phyloP scores from a whole-genome alignment of 768 basidiomycete species.

The Punctularia strigosozonata region DNA sequence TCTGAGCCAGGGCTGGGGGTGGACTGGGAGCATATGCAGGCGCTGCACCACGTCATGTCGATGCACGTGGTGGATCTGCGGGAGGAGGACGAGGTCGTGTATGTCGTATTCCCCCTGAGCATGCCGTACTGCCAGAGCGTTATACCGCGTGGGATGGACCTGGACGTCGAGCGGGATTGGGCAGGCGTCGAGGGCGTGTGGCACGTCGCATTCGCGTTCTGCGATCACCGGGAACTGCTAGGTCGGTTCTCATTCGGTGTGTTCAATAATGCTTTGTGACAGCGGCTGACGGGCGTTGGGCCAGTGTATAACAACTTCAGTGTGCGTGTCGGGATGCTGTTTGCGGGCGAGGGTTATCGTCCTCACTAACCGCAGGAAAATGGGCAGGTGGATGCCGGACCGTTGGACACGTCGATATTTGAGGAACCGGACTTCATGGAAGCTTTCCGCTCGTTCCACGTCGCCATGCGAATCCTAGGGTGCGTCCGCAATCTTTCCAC shows the following conservation, averaged over 20 bases:
- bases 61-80: conserved; percentile 36
- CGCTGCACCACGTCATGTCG: conserved; percentile 42
- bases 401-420: conserved; percentile 35
- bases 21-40: conserved; percentile 50
- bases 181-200: conserved; percentile 48
- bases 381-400: conserved; percentile 17
- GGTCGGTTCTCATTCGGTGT: conserved; percentile 26
- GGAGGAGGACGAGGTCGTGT: conserved; percentile 15
- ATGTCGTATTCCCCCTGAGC: conserved; percentile 32
- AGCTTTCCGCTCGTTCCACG: conserved; percentile 34
- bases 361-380: conserved; percentile 1
- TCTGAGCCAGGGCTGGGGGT: conserved; percentile 44
- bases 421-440: conserved; percentile 39
- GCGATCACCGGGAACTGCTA: conserved; percentile 55
- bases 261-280: neutral
- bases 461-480: conserved; percentile 31
- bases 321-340: conserved; percentile 7
- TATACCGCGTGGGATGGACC: conserved; percentile 25
- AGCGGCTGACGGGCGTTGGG: neutral
- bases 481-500: conserved; percentile 33
- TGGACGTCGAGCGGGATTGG: conserved; percentile 36
- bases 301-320: conserved; percentile 37
- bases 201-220: conserved; percentile 55
- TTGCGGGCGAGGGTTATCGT: neutral
- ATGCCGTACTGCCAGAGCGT: conserved; percentile 42